Evolutionary conservation across 1,284 basidiomycete species (phyloP).

Genomic region (Abortiporus biennis): DNA sequence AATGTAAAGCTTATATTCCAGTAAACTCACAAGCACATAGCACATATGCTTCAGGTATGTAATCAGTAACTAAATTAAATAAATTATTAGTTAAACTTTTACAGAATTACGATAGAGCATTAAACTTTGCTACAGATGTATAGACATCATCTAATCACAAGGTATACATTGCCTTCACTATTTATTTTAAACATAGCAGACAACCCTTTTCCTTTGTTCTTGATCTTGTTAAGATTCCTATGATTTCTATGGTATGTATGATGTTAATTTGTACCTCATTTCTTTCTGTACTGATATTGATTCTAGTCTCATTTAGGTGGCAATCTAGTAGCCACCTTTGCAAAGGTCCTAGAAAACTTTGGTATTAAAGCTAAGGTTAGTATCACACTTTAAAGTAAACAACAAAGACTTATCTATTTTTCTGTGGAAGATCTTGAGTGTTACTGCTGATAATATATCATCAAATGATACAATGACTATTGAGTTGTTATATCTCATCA

Average conservation of each 20-base stretch:
- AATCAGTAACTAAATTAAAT: background rate
- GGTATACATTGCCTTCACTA: constrained; percentile 19
- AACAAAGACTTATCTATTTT: too few relatives aligned
- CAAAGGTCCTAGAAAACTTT: constrained; percentile 22
- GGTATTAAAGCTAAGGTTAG: constrained; percentile 27
- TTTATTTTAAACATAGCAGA: constrained; percentile 12
- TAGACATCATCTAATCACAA: constrained; percentile 27
- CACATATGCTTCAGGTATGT: constrained; percentile 8
- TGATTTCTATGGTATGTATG: too few relatives aligned
- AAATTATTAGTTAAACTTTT: background rate
- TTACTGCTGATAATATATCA: constrained; percentile 24
- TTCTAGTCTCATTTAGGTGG: constrained; percentile 21
- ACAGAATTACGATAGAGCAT: constrained; percentile 13
- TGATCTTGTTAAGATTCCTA: constrained; percentile 8
- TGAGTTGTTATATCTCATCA: constrained; percentile 16
- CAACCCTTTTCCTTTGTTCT: constrained; percentile 12
- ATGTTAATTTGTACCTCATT: too few relatives aligned
- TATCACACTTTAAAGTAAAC: constrained; percentile 1
- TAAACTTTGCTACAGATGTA: constrained; percentile 23
- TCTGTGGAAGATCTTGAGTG: constrained; percentile 16
- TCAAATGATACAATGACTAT: constrained; percentile 27
- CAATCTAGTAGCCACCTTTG: constrained; percentile 21
- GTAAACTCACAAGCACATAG: constrained; percentile 1
- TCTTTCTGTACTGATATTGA: too few relatives aligned
- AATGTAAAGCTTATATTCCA: constrained; percentile 12